phyloP scores from a whole-genome alignment of 176 grass and related monocot genomes.

The Zea mays region DNA sequence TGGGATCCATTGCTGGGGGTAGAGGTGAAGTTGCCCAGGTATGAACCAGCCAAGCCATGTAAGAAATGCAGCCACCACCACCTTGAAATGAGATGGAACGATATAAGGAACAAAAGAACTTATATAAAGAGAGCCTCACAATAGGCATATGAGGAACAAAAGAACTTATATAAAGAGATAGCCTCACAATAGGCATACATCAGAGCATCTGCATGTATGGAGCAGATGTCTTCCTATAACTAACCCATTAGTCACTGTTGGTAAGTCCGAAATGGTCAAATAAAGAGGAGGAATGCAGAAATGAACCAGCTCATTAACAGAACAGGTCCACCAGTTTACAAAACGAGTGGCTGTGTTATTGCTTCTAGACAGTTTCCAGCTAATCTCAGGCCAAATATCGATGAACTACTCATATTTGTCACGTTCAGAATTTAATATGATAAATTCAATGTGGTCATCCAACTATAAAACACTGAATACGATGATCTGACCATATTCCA shows the following conservation, averaged over 20 bases:
- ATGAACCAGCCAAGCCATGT: conserved; percentile 96
- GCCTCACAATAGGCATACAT: conserved; percentile 1
- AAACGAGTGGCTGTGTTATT: neutral
- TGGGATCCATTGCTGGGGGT: conserved; percentile 72
- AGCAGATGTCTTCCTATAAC: conserved; percentile 19
- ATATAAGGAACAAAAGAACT: neutral
- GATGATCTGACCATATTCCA: conserved; percentile 20
- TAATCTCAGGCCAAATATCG: neutral
- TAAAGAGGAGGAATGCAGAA: neutral
- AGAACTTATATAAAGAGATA: neutral
- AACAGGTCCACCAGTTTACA: conserved; percentile 11
- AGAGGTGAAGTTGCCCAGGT: conserved; percentile 67
- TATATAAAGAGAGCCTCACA: neutral
- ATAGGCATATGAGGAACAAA: conserved; percentile 4
- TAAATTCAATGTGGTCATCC: conserved; percentile 1
- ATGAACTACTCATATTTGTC: neutral
- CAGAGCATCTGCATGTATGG: conserved; percentile 21
- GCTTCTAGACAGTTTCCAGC: conserved; percentile 19
- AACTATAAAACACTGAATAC: conserved; percentile 6
- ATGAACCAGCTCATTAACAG: conserved; percentile 6
- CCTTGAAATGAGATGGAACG: conserved; percentile 53
- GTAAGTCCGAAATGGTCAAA: neutral
- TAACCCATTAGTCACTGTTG: conserved; percentile 5
- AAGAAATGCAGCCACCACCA: conserved; percentile 72
- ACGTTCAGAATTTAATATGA: neutral